Evolutionary conservation across 2,329 filamentous ascomycete genomes (phyloP), one percentile per base, ranked within the genome.

Genomic region (Orbilia brochopaga): DNA sequence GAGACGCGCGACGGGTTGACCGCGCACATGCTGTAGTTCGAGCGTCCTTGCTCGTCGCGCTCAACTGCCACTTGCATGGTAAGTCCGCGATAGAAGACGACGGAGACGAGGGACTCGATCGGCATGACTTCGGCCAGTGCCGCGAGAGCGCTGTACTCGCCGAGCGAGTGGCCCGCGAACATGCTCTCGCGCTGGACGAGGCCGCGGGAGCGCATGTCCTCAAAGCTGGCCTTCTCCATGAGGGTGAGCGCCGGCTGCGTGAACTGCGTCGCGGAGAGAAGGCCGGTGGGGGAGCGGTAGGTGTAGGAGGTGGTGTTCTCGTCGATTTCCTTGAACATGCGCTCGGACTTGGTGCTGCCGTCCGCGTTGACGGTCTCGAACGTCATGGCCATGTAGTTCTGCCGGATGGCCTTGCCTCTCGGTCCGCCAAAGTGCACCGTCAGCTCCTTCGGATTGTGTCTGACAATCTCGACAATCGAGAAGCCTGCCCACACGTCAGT

Each of bases 311-410:
- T 90, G 1, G 93, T 97, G 79, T 85, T 88, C 82, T 97, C 94
- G 77, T 89, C 86, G 77, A 99, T 92, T 78, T 96, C 92, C 84
- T 99, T 97, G 86, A 99, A 99, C 79, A 99, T 99, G 82, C 93
- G 96, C 84, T 99, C 94, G 0, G 94, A 97, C 82, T 97, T 97
- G 83, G 96, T 92, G 37, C 87, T 87, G 24, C 94, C 94, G 79
- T 99, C 94, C 1, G 90, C 83, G 69, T 89, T 90, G 59, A 99
- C 92, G n/a, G 93, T 95, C 83, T 99, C 94, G 81, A 97, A 99
- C 53, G 93, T 97, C 94, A 99, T 99, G 70, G 93, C 88, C 90
- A 97, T 97, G 84, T 99, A 99, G 82, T 99, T 99, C 79, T 96
- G 90, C 74, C 94, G 91, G 77, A 99, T 99, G 57, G 91, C 92